phyloP scores from a whole-genome alignment of 2,329 filamentous ascomycete genomes.

The Cephalotrichum gorgonifer region DNA sequence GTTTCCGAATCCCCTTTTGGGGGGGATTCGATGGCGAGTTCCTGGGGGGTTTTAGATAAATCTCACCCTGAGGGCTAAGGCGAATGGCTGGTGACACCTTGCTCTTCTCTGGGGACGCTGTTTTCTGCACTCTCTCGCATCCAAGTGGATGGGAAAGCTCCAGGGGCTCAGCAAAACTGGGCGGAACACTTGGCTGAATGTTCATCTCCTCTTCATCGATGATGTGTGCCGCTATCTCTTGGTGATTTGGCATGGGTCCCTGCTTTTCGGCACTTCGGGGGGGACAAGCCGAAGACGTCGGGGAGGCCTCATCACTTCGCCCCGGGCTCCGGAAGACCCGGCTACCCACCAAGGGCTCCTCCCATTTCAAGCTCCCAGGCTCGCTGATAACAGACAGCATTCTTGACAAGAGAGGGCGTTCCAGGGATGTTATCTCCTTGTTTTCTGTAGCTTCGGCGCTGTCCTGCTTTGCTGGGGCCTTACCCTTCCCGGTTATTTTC shows the following conservation, averaged over 20 bases:
- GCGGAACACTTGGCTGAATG: background rate
- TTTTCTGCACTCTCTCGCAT: background rate
- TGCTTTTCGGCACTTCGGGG: background rate
- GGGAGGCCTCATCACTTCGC: background rate
- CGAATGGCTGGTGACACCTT: background rate
- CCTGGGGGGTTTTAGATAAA: background rate
- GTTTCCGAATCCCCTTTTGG: background rate
- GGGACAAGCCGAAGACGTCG: background rate
- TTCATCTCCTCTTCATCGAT: background rate
- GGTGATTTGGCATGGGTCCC: background rate
- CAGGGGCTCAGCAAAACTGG: background rate
- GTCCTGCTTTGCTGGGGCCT: background rate
- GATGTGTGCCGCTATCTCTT: background rate
- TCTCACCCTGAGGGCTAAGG: background rate
- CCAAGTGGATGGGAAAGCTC: background rate
- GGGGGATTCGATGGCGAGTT: background rate
- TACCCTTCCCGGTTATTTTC: background rate
- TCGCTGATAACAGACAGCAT: slow-evolving; percentile 4
- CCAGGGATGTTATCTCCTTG: background rate
- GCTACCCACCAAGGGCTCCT: background rate
- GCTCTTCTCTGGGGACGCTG: background rate
- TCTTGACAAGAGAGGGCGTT: background rate
- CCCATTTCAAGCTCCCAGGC: slow-evolving; percentile 1
- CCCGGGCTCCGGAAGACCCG: background rate
- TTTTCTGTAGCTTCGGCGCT: background rate